Conservation (phyloP, 768 basidiomycete species). For the Lyophyllum semitale region DNA sequence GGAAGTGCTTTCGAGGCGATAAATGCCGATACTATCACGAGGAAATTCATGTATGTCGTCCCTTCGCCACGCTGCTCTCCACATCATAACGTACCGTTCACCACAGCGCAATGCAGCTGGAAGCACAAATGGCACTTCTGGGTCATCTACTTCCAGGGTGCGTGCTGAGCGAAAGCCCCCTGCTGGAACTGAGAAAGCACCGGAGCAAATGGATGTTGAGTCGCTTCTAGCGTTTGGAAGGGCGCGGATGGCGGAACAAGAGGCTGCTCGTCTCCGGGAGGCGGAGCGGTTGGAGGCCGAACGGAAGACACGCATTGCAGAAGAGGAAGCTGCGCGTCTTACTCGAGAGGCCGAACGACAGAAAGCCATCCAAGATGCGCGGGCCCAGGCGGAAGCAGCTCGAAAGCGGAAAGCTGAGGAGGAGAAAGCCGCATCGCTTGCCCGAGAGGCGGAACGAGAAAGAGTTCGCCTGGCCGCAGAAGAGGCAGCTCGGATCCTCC, state of each 20-base stretch:
- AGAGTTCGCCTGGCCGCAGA: background rate
- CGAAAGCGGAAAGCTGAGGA: slow-evolving; percentile 20
- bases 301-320: background rate
- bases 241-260: background rate
- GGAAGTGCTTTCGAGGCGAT: slow-evolving; percentile 2
- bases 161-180: background rate
- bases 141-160: background rate
- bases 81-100: background rate
- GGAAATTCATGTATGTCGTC: background rate
- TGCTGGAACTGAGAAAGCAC: background rate
- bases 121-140: background rate
- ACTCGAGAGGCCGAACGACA: background rate
- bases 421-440: background rate
- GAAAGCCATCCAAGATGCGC: background rate
- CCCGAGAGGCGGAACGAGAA: background rate
- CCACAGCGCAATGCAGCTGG: background rate
- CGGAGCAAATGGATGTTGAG: background rate
- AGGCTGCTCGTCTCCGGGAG: slow-evolving; percentile 19
- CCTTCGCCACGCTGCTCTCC: background rate
- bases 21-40: slow-evolving; percentile 2
- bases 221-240: background rate
- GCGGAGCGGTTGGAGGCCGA: slow-evolving; percentile 12
- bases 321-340: background rate
- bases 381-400: slow-evolving; percentile 8
- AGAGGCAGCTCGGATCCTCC: slow-evolving; percentile 2